Percentiles rank a stretch among this genome's conserved stretches.
phyloP scores from a whole-genome alignment of 1,284 basidiomycete genomes.

The Heterobasidion irregulare region DNA sequence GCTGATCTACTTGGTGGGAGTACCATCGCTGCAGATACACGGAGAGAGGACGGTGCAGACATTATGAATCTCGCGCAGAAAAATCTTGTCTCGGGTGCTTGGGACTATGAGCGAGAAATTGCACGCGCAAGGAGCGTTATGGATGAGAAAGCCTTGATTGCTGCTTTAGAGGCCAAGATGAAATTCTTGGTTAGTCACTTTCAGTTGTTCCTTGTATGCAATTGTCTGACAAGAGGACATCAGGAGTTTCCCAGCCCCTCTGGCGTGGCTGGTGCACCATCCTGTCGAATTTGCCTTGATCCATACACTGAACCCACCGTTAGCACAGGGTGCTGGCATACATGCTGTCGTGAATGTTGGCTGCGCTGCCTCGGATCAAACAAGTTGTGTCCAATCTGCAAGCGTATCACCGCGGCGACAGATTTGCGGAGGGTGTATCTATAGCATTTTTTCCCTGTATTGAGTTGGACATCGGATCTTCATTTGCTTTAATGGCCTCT shows the following conservation, averaged over 20 bases:
- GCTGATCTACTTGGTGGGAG: slow-evolving; percentile 42
- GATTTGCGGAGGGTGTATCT: slow-evolving; percentile 66
- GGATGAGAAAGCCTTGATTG: slow-evolving; percentile 37
- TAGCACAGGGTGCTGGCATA: slow-evolving; percentile 82
- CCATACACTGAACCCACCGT: slow-evolving; percentile 68
- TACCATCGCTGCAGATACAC: neutral
- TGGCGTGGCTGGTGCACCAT: neutral
- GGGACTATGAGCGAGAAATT: slow-evolving; percentile 38
- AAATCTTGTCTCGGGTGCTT: slow-evolving; percentile 5
- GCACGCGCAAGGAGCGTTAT: slow-evolving; percentile 37
- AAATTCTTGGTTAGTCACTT: slow-evolving; percentile 15
- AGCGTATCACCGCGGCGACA: slow-evolving; percentile 65
- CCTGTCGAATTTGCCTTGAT: slow-evolving; percentile 70
- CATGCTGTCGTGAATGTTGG: slow-evolving; percentile 75
- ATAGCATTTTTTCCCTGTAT: slow-evolving; percentile 14
- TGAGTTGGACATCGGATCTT: neutral
- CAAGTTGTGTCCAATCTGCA: slow-evolving; percentile 76
- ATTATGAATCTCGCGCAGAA: neutral
- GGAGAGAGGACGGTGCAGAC: slow-evolving; percentile 6
- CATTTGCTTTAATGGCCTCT: neutral
- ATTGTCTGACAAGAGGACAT: neutral
- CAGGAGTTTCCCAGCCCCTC: neutral
- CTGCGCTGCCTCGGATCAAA: slow-evolving; percentile 72
- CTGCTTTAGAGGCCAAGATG: slow-evolving; percentile 54
- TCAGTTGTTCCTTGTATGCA: neutral